phyloP scores from a whole-genome alignment of 2,329 filamentous ascomycete species.

The Cercospora citrullina region DNA sequence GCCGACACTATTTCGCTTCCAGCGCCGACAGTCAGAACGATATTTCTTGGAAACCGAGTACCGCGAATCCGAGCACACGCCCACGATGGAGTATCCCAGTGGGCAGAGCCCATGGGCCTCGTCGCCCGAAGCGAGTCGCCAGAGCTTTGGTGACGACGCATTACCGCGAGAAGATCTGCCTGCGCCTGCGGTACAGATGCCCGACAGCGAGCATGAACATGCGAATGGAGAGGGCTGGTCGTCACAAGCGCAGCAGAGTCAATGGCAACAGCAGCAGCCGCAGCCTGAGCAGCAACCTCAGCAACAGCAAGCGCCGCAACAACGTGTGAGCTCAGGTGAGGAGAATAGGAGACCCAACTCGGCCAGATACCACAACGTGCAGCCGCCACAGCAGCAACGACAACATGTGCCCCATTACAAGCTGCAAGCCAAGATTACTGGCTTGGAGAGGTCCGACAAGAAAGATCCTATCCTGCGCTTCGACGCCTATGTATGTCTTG shows the following conservation, averaged over 20 bases:
- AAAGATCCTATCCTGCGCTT: conserved; percentile 95
- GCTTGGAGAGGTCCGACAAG: conserved; percentile 85
- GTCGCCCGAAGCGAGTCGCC: conserved; percentile 55
- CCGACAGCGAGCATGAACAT: conserved; percentile 19
- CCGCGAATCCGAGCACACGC: conserved; percentile 32
- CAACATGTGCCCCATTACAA: conserved; percentile 53
- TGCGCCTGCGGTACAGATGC: conserved; percentile 30
- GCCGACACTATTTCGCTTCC: conserved; percentile 37
- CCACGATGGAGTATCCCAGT: conserved; percentile 65
- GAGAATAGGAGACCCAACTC: conserved; percentile 36
- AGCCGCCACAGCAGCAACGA: conserved; percentile 40
- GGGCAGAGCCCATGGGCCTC: conserved; percentile 65
- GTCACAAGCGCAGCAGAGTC: conserved; percentile 22
- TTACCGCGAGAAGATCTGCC: conserved; percentile 33
- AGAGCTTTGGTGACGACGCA: conserved; percentile 46
- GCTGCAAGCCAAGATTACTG: conserved; percentile 92
- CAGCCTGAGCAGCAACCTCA: conserved; percentile 44
- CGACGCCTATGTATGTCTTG: conserved; percentile 80
- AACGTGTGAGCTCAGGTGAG: conserved; percentile 25
- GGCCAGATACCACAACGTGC: conserved; percentile 37
- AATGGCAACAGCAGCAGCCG: conserved; percentile 39
- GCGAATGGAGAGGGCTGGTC: conserved; percentile 26
- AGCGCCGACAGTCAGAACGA: conserved; percentile 39
- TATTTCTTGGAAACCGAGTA: conserved; percentile 38
- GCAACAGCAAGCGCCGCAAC: conserved; percentile 39